Evolutionary conservation across 2,329 filamentous ascomycete genomes (phyloP), one percentile per base, ranked within the genome.

Genomic region (Pseudocercospora cruenta): DNA sequence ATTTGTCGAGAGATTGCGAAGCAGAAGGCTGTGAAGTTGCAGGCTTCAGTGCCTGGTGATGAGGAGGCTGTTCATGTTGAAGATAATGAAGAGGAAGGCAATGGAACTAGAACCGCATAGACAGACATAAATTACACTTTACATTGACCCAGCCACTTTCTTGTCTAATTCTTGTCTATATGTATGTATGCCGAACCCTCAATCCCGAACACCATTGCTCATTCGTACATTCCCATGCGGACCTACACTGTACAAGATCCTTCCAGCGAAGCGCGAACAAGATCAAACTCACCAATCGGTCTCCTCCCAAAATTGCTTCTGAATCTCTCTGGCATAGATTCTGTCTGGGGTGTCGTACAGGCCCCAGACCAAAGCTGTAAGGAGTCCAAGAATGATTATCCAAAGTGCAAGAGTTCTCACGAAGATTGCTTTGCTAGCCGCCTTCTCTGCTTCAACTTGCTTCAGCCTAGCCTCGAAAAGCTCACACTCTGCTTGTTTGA

Each of bases 1-100:
- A 91, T 91, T 70, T 91, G 88, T 71, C 84, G 86, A 70, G 85
- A 86, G 55, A 75, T 91, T 62, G 80, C 80, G 61, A 78, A 85
- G 76, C 77, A 80, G 63, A 87, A 84, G 70, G 80, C 36, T 22
- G 12, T 2, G 14, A 68, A 63, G 65, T 70, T 66, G 64, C 7
- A 36, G 2, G 2, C 4, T 26, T 3, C 3, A 3, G 9, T 12
- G 21, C 51, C 51, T 10, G n/a, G 51, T 22, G 24, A 28, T 14
- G 51, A 54, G 24, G 51, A 28, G 24, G 21, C 51, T 28, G 16
- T 3, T 3, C 14, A 54, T 10, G 16, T 28, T 24, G 45, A 22
- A 24, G 19, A 0, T 9, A 19, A 49, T 2, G 45, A 24, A 49
- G 19, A 49, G 19, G 45, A 24, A 4, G 7, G 10, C 1, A 12